These are phyloP conservation scores for Camelina neglecta DNA, from an alignment of 345 rosid genomes.

Conservation along the genomic window DNA sequence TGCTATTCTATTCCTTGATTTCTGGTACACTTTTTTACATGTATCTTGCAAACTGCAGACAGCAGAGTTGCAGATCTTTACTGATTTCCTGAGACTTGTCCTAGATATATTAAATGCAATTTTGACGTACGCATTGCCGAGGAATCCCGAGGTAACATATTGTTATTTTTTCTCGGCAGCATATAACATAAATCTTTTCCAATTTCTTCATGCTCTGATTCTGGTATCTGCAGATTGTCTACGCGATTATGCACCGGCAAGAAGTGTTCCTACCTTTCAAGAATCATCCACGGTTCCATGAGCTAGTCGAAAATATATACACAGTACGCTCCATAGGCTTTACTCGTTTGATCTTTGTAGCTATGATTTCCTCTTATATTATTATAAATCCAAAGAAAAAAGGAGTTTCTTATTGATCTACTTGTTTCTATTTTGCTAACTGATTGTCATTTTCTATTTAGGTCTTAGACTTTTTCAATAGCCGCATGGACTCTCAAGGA, in stretches of 20 bases:
- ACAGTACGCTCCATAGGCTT: constrained; percentile 56
- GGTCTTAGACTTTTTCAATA: constrained; percentile 94
- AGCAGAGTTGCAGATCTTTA: constrained; percentile 90
- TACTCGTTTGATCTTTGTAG: constrained; percentile 1
- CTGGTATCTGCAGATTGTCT: constrained; percentile 67
- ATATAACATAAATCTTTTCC: neutral
- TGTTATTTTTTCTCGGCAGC: constrained; percentile 11
- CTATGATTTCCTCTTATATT: constrained; percentile 9
- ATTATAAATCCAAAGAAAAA: neutral
- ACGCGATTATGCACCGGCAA: constrained; percentile 96
- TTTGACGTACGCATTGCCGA: constrained; percentile 90
- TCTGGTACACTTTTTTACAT: constrained; percentile 6
- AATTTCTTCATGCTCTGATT: constrained; percentile 1
- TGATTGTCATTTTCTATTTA: constrained; percentile 29
- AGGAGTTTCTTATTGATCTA: constrained; percentile 16
- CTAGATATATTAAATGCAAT: constrained; percentile 93
- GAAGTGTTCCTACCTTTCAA: constrained; percentile 93
- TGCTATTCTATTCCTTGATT: constrained; percentile 17
- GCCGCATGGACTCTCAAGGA: constrained; percentile 87
- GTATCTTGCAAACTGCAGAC: constrained; percentile 56
- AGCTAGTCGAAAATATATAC: constrained; percentile 88
- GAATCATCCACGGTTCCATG: constrained; percentile 86
- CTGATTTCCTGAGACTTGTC: constrained; percentile 95
- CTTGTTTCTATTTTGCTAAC: constrained; percentile 16
- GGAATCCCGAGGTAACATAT: constrained; percentile 86